Evolutionary conservation across 345 rosid species (phyloP), one percentile per base, ranked within the genome.

Genomic region (Lepidium africanum): DNA sequence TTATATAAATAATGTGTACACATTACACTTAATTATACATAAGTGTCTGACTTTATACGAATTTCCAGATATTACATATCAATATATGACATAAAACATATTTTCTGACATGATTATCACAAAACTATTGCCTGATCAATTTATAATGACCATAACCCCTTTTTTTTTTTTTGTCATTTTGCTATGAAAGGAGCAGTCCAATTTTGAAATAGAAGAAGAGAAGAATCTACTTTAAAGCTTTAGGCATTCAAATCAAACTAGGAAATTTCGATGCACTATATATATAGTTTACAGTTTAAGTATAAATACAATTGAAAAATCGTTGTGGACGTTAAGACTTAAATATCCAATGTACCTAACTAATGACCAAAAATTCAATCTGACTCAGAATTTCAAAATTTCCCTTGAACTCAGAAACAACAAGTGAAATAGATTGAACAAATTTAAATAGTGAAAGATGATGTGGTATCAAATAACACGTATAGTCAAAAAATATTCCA

Each of bases 251-350:
- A 65, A 49, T 40, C 46, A 65, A 72, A 65, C 50, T 36, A 65
- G 25, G 45, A 70, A 50, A 32, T 16, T 51, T 49, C 12, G 5
- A 27, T 59, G 40, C 27, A 48, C 23, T 35, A 46, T 16, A 37
- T 38, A 59, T 21, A 21, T 52, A 16, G 14, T 49, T 56, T 39
- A 59, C 14, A 50, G n/a, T 61, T 50, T 61, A 25, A 38, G 10
- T 15, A 11, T 45, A 19, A 48, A 12, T 16, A 54, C 40, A 47
- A n/a, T 17, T 38, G 46, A 27, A 27, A 73, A 42, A 58, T 47
- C 9, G 40, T 35, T 59, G 72, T 73, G 71, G 66, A 58, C 47
- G 71, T 43, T 50, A 65, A 73, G 67, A 58, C 77, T 50, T 58
- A 48, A 35, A 65, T 65, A 65, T 65, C 55, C 33, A 58, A 12